Base-by-base conservation (phyloP, 2,329 filamentous ascomycete genomes). In the Alternaria sp. region DNA sequence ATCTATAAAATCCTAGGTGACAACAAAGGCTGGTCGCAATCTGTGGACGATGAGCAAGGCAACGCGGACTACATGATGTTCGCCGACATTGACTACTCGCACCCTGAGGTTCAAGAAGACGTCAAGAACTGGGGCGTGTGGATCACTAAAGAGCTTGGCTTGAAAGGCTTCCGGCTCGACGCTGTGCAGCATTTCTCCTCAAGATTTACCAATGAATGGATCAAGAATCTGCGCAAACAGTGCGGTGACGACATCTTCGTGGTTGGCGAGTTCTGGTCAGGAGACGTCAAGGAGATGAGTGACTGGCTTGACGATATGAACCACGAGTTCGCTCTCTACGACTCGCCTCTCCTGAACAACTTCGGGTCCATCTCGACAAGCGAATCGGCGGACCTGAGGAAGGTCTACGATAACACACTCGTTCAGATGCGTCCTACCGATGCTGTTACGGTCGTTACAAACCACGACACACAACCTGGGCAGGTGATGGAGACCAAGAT, bases 21-120 rank as follows among this genome's bases (percentile, higher is more conserved):
- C 63, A 85, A 86, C 58, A 91, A 91, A 71, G 83, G 84, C 40
- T 92, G 90, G 90, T 87, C 87, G 3, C 72, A 84, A 1, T 85
- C 85, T 13, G 89, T 90, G 4, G 88, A 88, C 26, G 84, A 86
- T 19, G 83, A 91, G 75, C 85, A 88, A 66, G 90, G 90, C 8
- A 93, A 93, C 71, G 81, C 79, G 45, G 88, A 90, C 75, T 92
- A 89, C 72, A 84, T 92, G 77, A 91, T 93, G 88, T 92, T 91
- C 69, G 87, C 88, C 6, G 88, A 93, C 75, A 77, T 93, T 43
- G 90, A 92, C 76, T 90, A 90, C 74, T 74, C 74, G 23, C 76
- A 80, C 55, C 77, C 77, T 0, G 90, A 91, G 68, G 90, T 92
- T 10, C 82, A 84, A 32, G 77, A 84, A 5, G 91, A 93, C 67